Evolutionary conservation across 768 basidiomycete genomes (phyloP), one percentile per base, ranked within the genome.

Genomic region (Cubamyces lactineus): DNA sequence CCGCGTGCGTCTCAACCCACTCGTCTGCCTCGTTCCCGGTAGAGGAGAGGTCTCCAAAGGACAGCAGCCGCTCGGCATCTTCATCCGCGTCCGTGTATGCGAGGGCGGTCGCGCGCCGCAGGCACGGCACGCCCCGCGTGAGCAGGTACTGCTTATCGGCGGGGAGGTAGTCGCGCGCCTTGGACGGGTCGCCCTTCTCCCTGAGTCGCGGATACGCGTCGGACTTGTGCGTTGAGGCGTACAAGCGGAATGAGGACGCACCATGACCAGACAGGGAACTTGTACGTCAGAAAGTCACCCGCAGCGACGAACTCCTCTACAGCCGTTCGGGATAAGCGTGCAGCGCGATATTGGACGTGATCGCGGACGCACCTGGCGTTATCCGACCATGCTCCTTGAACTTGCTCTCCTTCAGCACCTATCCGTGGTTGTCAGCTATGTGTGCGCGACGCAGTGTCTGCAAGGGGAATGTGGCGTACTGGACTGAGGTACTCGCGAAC

Each of bases 211-310:
- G 54, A 49, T 30, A 43, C 56, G 58, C 49, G 26, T 45, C n/a
- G 57, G 57, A 51, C 34, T 34, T 48, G 51, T 50, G 48, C 39
- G 39, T 41, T 57, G 34, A 34, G 30, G 28, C 9, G 49, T 38
- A 53, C 47, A 38, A 41, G 15, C 45, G 40, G 24, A 17, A 5
- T 13, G 50, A 9, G 62, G 48, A 73, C 90, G 68, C 59, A 93
- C 97, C 97, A 99, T 70, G 86, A 81, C 97, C 97, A 99, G 24
- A 97, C 94, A 12, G 94, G 93, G 76, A 99, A 99, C 80, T 99
- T 99, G 86, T 98, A 98, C 7, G 88, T 82, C 61, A 99, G 79
- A 77, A 98, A 98, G 75, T 99, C 97, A 56, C 97, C 97, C 8
- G 97, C 97, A 16, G 93, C 94, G 28, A 98, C 94, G 71, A 97